Percentiles rank a stretch among this genome's conserved stretches.
These are phyloP conservation scores for Marchantia polymorpha DNA, from an alignment of 225 moss, liverwort and hornwort species.

Conservation along the genomic window DNA sequence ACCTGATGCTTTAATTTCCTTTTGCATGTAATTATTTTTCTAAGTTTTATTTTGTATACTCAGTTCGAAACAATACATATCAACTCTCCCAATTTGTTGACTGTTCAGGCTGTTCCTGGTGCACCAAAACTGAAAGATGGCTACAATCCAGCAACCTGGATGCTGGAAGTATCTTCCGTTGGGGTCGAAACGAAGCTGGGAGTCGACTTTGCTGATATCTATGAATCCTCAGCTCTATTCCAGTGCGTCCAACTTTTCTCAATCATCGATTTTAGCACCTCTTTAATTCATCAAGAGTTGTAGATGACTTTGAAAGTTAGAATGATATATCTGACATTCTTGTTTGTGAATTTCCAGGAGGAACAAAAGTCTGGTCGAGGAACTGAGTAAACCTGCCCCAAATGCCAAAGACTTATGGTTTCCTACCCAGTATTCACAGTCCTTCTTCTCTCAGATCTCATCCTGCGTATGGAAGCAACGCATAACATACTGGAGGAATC, in stretches of 20 bases:
- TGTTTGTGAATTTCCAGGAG: conserved; percentile 27
- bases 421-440: conserved; percentile 57
- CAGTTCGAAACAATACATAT: not conserved
- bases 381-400: conserved; percentile 47
- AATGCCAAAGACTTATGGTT: conserved; percentile 53
- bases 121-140: conserved; percentile 36
- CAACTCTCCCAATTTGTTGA: not conserved
- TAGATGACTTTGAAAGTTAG: no score
- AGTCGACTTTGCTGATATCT: conserved; percentile 39
- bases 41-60: not conserved
- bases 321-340: not conserved
- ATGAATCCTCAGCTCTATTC: conserved; percentile 24
- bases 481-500: conserved; percentile 78
- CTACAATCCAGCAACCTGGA: conserved; percentile 48
- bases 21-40: not conserved
- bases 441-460: conserved; percentile 60
- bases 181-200: conserved; percentile 37
- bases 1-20: not conserved
- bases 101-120: conserved; percentile 39
- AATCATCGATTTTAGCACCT: not conserved
- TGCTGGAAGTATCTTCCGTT: conserved; percentile 39
- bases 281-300: not conserved
- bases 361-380: conserved; percentile 53
- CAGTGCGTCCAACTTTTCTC: conserved; percentile 16
- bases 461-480: conserved; percentile 88